These are phyloP conservation scores for Gillenia trifoliata DNA, from an alignment of 306 rosid genomes.

Conservation along the genomic window DNA sequence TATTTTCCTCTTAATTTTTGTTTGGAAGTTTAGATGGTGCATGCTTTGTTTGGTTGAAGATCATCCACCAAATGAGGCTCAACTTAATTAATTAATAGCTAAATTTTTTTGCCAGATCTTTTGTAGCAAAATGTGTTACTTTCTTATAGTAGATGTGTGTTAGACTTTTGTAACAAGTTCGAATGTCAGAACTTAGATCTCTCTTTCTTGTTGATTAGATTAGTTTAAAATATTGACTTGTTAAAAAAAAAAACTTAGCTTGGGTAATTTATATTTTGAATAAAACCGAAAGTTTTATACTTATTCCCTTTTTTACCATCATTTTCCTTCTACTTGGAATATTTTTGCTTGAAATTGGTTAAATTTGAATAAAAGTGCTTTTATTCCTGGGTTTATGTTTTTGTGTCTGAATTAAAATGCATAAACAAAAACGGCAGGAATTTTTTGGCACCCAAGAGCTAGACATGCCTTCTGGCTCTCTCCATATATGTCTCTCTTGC, in stretches of 20 bases:
- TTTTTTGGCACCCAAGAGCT: conserved; percentile 5
- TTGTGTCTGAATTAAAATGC: background rate
- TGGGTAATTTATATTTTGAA: background rate
- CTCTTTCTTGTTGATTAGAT: background rate
- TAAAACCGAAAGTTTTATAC: background rate
- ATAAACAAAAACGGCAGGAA: background rate
- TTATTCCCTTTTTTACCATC: background rate
- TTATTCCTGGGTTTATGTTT: background rate
- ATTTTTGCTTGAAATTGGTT: background rate
- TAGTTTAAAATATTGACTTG: background rate
- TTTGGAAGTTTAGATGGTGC: conserved; percentile 23
- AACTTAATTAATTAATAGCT: conserved; percentile 1
- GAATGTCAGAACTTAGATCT: background rate
- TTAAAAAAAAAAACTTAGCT: background rate
- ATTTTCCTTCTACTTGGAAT: background rate
- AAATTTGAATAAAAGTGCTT: background rate
- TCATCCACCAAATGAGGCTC: background rate
- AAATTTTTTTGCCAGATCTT: conserved; percentile 14
- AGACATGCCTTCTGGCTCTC: conserved; percentile 16
- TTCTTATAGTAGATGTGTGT: background rate
- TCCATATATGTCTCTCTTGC: conserved; percentile 2
- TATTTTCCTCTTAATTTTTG: conserved; percentile 20
- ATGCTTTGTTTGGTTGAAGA: conserved; percentile 35
- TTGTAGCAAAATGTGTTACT: conserved; percentile 12
- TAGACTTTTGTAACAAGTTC: background rate